Percentiles rank a stretch among this genome's conserved stretches.
These are phyloP conservation scores for Rhizophora mangle DNA, from an alignment of 345 rosid species.

Conservation along the genomic window DNA sequence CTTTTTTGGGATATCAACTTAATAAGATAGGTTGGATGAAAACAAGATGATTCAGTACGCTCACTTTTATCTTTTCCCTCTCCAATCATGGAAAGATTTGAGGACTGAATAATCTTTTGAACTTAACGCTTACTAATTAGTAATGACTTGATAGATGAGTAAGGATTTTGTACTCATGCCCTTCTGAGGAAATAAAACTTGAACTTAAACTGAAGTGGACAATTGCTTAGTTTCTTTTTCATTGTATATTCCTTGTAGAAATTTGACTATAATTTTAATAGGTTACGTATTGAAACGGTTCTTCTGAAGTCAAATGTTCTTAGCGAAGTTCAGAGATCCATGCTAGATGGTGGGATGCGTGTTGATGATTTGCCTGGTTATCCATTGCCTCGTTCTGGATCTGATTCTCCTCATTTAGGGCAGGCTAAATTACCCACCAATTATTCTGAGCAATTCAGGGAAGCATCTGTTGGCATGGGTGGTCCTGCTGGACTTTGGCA, in stretches of 20 bases:
- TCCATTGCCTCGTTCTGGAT: constrained; percentile 50
- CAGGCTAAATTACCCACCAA: constrained; percentile 39
- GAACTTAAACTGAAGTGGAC: background rate
- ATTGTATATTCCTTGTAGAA: constrained; percentile 3
- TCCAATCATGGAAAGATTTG: background rate
- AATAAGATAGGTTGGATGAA: no score
- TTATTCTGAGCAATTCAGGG: constrained; percentile 46
- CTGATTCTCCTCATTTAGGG: constrained; percentile 43
- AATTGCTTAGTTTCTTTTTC: constrained; percentile 2
- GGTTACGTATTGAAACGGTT: constrained; percentile 75
- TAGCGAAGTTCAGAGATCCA: constrained; percentile 80
- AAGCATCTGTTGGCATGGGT: constrained; percentile 63
- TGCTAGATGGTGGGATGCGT: constrained; percentile 86
- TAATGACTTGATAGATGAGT: background rate
- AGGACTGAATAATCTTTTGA: no score
- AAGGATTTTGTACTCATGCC: background rate
- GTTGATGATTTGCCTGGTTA: constrained; percentile 82
- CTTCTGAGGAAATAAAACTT: background rate
- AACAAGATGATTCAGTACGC: no score
- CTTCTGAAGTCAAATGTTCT: constrained; percentile 86
- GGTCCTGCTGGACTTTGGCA: constrained; percentile 98
- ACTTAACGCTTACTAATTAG: no score
- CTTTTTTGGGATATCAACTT: background rate
- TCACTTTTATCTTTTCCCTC: no score
- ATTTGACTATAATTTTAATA: constrained; percentile 31